Conservation (phyloP, 176 grass and related monocot genomes). For the Saccharum spontaneum region DNA sequence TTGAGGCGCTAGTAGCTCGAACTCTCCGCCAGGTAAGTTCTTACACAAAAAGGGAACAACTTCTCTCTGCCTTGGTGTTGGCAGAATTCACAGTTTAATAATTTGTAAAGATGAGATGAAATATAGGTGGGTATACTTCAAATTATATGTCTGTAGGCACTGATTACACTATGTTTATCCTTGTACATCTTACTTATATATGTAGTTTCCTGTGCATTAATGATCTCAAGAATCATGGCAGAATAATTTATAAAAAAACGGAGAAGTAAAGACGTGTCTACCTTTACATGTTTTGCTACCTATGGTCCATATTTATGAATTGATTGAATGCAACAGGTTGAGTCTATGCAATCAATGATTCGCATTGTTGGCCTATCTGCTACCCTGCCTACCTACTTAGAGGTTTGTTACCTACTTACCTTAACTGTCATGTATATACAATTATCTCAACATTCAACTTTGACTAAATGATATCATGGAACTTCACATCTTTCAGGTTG, state of each 20-base stretch:
- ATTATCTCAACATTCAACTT: slow-evolving; percentile 29
- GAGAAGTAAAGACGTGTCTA: neutral
- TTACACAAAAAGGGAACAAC: neutral
- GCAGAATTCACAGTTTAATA: slow-evolving; percentile 26
- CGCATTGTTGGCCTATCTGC: slow-evolving; percentile 96
- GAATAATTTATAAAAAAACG: slow-evolving; percentile 2
- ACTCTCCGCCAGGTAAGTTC: slow-evolving; percentile 84
- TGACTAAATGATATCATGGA: slow-evolving; percentile 10
- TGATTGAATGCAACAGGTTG: slow-evolving; percentile 67
- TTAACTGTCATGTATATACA: slow-evolving; percentile 25
- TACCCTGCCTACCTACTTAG: slow-evolving; percentile 93
- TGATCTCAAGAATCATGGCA: slow-evolving; percentile 16
- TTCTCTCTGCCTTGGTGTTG: slow-evolving; percentile 4
- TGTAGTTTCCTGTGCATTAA: slow-evolving; percentile 5
- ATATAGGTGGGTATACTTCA: slow-evolving; percentile 1
- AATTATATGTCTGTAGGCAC: neutral
- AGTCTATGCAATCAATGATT: slow-evolving; percentile 98
- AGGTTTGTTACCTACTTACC: slow-evolving; percentile 47
- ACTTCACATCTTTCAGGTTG: slow-evolving; percentile 63
- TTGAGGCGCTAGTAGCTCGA: slow-evolving; percentile 93
- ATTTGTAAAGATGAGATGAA: slow-evolving; percentile 18
- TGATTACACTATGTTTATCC: neutral
- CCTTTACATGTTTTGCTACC: slow-evolving; percentile 25
- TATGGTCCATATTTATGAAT: slow-evolving; percentile 32
- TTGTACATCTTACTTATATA: slow-evolving; percentile 20